Evolutionary conservation across 345 rosid species (phyloP).

Genomic region (Melaleuca quinquenervia): DNA sequence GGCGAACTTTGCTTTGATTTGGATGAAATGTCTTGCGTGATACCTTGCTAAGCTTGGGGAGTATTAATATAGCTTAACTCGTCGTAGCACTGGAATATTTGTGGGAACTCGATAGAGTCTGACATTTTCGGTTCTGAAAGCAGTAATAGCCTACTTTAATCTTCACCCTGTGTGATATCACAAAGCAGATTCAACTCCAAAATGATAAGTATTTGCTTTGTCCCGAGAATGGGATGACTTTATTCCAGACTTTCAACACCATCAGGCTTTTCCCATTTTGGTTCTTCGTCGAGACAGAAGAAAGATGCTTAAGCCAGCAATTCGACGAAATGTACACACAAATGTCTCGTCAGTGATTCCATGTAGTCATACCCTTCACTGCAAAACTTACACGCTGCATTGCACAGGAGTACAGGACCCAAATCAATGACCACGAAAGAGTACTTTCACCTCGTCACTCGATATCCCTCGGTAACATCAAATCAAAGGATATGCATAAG

Average conservation of each 20-base stretch:
- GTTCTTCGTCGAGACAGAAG: accelerated
- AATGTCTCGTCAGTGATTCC: background rate
- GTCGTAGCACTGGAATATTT: background rate
- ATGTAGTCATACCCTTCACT: background rate
- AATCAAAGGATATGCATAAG: background rate
- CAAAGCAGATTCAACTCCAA: background rate
- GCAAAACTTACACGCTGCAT: background rate
- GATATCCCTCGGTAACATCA: background rate
- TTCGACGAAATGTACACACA: accelerated
- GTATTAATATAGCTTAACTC: background rate
- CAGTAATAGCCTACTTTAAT: background rate
- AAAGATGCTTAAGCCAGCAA: background rate
- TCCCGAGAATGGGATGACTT: background rate
- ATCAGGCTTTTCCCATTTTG: background rate
- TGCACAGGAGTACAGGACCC: background rate
- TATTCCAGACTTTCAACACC: background rate
- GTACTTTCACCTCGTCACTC: background rate
- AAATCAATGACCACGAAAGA: background rate
- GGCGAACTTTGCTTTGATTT: background rate
- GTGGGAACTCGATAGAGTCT: background rate
- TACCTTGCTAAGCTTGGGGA: background rate
- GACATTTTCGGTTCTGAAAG: background rate
- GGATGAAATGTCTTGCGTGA: background rate
- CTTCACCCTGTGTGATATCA: background rate
- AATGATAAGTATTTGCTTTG: background rate